Evolutionary conservation across 2,329 filamentous ascomycete species (phyloP), one percentile per base, ranked within the genome.

Genomic region (Hypomyces rosellus): DNA sequence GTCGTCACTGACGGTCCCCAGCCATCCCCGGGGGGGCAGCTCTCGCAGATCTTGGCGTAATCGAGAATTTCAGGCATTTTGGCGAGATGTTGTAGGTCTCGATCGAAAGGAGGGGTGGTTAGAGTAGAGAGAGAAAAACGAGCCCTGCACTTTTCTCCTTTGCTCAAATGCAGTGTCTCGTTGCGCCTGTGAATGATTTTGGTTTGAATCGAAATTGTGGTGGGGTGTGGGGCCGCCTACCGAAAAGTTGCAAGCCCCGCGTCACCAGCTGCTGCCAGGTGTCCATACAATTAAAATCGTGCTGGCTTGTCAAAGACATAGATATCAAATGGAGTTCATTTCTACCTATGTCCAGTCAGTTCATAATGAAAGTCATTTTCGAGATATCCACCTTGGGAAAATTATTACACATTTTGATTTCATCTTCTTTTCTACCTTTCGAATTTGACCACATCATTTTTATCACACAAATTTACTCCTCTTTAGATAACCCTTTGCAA

Each of bases 1-100:
- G 75, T 82, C 54, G 90, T 86, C 60, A 86, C 82, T 54, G 87
- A 71, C 48, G 92, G 92, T 54, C 93, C 93, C 93, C 93, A 99
- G 70, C 84, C 81, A 63, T 89, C 85, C 65, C 85, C 84, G 50
- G 85, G 76, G 55, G 86, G 86, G 65, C 89, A 81, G 64, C 81
- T 78, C 65, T 84, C 75, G 67, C 89, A 85, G 57, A 90, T 79
- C 62, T 84, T 78, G 59, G 80, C 72, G 59, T 70, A 74, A 61
- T 74, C 69, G 61, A 85, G 75, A 51, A 80, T 80, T 62, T 80
- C 74, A 60, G 76, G 69, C 63, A 82, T 74, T 43, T 59, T 69
- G 55, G 40, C 50, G 54, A 37, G 48, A 48, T 20, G 34, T 20
- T 13, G 11, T 25, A 5, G 43, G 14, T 34, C n/a, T 37, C 9